Evolutionary conservation across 2,329 filamentous ascomycete genomes (phyloP).

Genomic region (Trichoderma afroharzianum): DNA sequence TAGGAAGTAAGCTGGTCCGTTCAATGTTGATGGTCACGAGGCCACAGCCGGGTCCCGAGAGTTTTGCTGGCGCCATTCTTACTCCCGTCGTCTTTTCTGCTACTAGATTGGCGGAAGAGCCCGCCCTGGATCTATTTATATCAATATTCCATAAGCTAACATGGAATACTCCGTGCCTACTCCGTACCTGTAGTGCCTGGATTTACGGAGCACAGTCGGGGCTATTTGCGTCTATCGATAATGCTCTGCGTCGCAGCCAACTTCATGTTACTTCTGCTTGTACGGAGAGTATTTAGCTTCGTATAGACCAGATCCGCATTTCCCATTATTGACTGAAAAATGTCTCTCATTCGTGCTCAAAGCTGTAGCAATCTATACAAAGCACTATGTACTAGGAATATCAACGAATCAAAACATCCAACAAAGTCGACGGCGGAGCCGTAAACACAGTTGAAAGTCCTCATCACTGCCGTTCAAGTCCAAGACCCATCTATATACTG

Average conservation of each 20-base stretch:
- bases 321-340: background rate
- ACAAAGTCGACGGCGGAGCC: background rate
- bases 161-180: too few species aligned
- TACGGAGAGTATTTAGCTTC: background rate
- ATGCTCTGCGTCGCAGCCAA: background rate
- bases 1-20: background rate
- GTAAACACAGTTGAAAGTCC: background rate
- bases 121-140: constrained; percentile 1
- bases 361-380: background rate
- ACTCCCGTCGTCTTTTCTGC: background rate
- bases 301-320: background rate
- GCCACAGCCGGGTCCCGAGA: background rate
- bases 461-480: background rate
- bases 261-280: background rate
- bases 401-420: background rate
- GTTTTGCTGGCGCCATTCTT: background rate
- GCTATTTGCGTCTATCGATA: background rate
- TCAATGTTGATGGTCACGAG: constrained; percentile 1
- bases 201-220: background rate
- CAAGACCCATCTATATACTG: constrained; percentile 1
- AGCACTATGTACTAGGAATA: background rate
- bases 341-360: background rate
- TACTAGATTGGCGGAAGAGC: background rate
- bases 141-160: background rate
- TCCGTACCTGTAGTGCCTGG: background rate